Percentiles rank a stretch among this genome's conserved stretches.
Evolutionary conservation across 2,329 filamentous ascomycete species (phyloP).

Genomic region (Calonectria henricotiae): DNA sequence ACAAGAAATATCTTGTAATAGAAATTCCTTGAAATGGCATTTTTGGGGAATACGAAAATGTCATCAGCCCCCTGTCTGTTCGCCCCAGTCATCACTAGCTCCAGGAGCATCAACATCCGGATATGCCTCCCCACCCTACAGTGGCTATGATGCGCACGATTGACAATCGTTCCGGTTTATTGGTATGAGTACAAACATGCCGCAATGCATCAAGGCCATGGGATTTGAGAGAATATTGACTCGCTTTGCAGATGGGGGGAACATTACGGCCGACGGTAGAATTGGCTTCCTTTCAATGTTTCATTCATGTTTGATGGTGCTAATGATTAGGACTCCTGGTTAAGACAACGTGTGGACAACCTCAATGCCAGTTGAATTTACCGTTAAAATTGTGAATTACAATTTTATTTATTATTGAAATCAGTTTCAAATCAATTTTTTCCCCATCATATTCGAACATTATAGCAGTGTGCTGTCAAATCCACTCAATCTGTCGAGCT

Average conservation of each 20-base stretch:
- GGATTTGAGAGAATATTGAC: background rate
- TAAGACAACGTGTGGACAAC: too few relatives aligned
- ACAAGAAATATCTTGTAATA: too few relatives aligned
- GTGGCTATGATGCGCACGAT: conserved; percentile 7
- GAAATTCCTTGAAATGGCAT: background rate
- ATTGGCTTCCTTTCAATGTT: background rate
- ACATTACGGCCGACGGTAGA: background rate
- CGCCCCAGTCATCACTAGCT: conserved; percentile 3
- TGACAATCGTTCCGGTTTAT: background rate
- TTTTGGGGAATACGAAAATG: background rate
- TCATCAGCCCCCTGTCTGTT: background rate
- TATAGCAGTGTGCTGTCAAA: too few relatives aligned
- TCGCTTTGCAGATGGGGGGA: background rate
- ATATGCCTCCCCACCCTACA: background rate
- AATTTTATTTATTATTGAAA: too few relatives aligned
- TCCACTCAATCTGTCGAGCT: too few relatives aligned
- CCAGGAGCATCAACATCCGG: conserved; percentile 14
- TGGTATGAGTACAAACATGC: background rate
- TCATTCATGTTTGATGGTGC: too few relatives aligned
- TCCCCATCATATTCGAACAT: too few relatives aligned
- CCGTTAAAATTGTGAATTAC: too few relatives aligned
- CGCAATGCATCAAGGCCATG: too few relatives aligned
- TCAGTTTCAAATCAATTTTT: too few relatives aligned
- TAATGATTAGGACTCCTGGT: too few relatives aligned
- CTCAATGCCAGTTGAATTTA: too few relatives aligned